These are phyloP conservation scores for Populus hybrid DNA, from an alignment of 441 rosid genomes.

Conservation along the genomic window DNA sequence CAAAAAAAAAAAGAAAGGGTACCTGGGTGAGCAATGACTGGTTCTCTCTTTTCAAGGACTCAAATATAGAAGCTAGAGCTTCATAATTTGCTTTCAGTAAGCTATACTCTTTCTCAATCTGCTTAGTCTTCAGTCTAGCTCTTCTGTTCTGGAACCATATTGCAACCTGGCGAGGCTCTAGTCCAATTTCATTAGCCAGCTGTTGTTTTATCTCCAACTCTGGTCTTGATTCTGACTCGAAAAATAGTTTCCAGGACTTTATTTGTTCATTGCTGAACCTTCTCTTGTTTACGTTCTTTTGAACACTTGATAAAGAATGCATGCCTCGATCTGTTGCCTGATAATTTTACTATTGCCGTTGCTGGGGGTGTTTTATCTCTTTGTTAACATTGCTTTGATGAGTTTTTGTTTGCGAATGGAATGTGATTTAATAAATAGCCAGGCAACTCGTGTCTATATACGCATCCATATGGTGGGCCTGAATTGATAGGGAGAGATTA, in stretches of 20 bases:
- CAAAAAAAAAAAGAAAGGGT: not conserved
- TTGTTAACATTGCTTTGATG: not conserved
- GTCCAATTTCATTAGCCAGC: conserved; percentile 41
- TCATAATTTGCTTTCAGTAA: conserved; percentile 30
- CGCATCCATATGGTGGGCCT: conserved; percentile 5
- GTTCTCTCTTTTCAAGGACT: conserved; percentile 33
- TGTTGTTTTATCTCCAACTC: conserved; percentile 36
- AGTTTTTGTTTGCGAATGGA: not conserved
- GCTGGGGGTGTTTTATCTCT: not conserved
- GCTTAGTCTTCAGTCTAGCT: conserved; percentile 46
- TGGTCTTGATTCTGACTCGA: conserved; percentile 37
- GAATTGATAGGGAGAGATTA: not conserved
- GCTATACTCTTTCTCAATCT: conserved; percentile 37
- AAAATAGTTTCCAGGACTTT: conserved; percentile 39
- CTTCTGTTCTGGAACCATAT: conserved; percentile 53
- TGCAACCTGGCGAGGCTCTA: conserved; percentile 48
- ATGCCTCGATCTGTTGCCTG: conserved; percentile 1
- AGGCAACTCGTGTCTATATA: not conserved
- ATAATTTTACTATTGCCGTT: conserved; percentile 1
- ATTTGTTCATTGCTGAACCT: conserved; percentile 44
- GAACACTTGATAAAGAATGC: conserved; percentile 13
- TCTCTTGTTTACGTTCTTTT: conserved; percentile 26
- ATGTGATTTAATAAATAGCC: conserved; percentile 6
- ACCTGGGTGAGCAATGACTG: conserved; percentile 32
- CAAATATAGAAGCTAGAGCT: conserved; percentile 31